A percentile compares a stretch with the other conserved stretches of the same genome.
These are phyloP conservation scores for Thraustotheca clavata DNA, from an alignment of 352 stramenopile genomes.

Conservation along the genomic window DNA sequence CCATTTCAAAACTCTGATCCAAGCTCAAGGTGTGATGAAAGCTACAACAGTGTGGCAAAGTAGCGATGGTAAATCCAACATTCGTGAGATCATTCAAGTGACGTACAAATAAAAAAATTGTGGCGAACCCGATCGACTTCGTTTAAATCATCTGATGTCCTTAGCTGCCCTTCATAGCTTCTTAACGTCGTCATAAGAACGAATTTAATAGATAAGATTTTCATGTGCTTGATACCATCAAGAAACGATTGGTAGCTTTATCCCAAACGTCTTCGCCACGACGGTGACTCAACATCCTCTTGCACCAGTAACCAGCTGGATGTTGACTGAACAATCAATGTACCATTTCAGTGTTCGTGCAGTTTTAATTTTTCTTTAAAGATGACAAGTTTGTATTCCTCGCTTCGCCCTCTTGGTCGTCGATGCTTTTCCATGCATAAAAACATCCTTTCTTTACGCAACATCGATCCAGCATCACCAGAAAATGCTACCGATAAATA, in stretches of 20 bases:
- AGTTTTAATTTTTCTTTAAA: not conserved
- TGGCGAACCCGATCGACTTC: not conserved
- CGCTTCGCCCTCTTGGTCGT: not conserved
- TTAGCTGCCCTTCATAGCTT: too few species aligned
- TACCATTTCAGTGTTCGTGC: not conserved
- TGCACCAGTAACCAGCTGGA: too few species aligned
- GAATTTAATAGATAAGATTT: too few species aligned
- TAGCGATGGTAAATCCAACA: slow-evolving; percentile 61
- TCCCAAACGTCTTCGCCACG: too few species aligned
- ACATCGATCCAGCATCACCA: not conserved
- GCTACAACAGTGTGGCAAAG: slow-evolving; percentile 64
- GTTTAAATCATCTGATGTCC: not conserved
- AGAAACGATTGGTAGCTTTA: too few species aligned
- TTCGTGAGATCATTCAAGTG: slow-evolving; percentile 59
- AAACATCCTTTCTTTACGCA: not conserved
- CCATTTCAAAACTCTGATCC: slow-evolving; percentile 62
- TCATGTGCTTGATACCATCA: too few species aligned
- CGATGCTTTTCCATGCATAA: not conserved
- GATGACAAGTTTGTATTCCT: not conserved
- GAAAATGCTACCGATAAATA: not conserved
- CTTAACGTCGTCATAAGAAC: too few species aligned
- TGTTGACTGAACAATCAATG: not conserved
- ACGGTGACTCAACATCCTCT: too few species aligned
- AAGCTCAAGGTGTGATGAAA: slow-evolving; percentile 35
- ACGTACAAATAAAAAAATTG: slow-evolving; percentile 3